Base-by-base conservation (phyloP, 2,329 filamentous ascomycete genomes). In the Acarospora socialis region DNA sequence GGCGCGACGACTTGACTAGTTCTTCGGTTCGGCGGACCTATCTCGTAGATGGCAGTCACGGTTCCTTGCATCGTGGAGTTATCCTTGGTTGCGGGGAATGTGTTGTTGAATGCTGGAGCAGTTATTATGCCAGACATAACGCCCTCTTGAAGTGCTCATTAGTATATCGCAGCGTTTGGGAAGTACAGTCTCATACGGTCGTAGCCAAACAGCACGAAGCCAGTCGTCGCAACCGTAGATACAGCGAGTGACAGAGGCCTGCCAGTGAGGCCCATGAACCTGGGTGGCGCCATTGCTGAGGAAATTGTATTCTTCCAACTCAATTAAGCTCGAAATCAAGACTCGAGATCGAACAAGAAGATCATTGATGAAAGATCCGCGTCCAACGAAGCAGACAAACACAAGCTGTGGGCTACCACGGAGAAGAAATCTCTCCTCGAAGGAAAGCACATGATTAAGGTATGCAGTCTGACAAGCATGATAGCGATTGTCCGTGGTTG, bases 181-280 rank as follows among this genome's bases (percentile, higher is more conserved):
- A 5, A 54, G 45, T 8, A 49, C 48, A 7, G 49, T 54, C 5
- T 50, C 46, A 13, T 45, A 61, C 56, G 68, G 37, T 71, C 67
- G 45, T 70, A 71, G 34, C 67, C 67, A 38, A 70, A 71, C n/a
- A 70, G 60, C 17, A 73, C 49, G 55, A 75, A 74, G 14, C 69
- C 72, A 30, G 69, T 73, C 1, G 73, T 77, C 3, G 73, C 70
- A 16, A 77, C 63, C n/a, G 65, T 62, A 2, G 73, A 73, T 28
- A 78, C 63, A 22, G 64, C 56, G 38, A 73, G 44, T 12, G 65
- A 68, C 32, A 78, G 60, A 21, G 55, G 57, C 42, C 58, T 61
- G 49, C 74, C 74, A 21, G 64, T 66, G 37, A 77, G 57, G 51
- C 73, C 72, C 49, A 68, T 65, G 47, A 62, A 76, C 12, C 47